A percentile compares a stretch with the other conserved stretches of the same genome.
Conservation (phyloP, 306 rosid species). For the Trichosanthes cucumerina region DNA sequence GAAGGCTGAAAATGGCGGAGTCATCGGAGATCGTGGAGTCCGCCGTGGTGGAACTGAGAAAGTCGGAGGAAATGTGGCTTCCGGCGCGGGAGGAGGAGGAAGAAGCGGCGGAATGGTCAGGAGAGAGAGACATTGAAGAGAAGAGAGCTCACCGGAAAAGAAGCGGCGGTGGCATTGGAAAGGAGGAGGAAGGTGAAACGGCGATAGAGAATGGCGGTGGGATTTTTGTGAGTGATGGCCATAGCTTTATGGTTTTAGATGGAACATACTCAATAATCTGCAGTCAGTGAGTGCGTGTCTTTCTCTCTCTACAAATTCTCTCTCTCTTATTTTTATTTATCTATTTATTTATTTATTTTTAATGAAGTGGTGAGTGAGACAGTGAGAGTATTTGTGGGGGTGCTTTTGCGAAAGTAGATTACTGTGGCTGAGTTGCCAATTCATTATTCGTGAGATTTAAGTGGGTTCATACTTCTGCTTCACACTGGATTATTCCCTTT, state of each 20-base stretch:
- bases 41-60: background rate
- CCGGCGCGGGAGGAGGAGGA: background rate
- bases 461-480: background rate
- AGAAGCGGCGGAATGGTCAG: background rate
- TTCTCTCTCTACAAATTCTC: too few species aligned
- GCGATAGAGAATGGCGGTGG: background rate
- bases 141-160: background rate
- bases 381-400: background rate
- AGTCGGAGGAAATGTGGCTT: background rate
- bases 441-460: background rate
- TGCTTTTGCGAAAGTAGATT: background rate
- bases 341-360: too few species aligned
- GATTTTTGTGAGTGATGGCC: background rate
- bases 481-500: background rate
- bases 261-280: background rate
- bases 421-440: background rate
- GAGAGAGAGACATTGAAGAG: conserved; percentile 5
- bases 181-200: background rate
- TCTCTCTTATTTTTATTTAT: too few species aligned
- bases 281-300: background rate
- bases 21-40: background rate
- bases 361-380: background rate
- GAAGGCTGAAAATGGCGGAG: background rate
- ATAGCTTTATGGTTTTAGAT: conserved; percentile 6
- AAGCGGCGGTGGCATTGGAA: background rate